Evolutionary conservation across 805 yeast species (phyloP).

Genomic region (Monosporozyma servazzii): DNA sequence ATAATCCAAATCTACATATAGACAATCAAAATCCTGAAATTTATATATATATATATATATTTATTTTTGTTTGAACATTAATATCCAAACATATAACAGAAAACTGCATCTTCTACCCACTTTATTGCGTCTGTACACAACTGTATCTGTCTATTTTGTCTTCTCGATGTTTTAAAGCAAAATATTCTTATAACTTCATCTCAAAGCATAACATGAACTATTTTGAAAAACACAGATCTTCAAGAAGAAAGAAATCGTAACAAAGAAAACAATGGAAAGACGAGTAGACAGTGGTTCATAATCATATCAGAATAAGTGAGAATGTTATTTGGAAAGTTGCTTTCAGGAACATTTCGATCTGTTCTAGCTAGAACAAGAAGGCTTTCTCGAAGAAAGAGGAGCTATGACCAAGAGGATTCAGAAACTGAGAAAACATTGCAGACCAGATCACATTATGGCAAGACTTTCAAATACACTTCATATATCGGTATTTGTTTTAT

Average conservation of each 20-base stretch:
- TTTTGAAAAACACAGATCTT: not conserved
- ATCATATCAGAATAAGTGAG: not conserved
- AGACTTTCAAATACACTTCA: conserved; percentile 5
- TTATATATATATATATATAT: not conserved
- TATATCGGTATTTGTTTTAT: conserved; percentile 14
- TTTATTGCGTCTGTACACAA: not conserved
- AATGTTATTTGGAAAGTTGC: not conserved
- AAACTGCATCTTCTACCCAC: not conserved
- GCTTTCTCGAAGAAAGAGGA: not conserved
- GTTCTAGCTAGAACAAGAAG: not conserved
- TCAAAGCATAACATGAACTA: not conserved
- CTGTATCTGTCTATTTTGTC: not conserved
- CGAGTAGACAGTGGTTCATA: not conserved
- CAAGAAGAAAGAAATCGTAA: not conserved
- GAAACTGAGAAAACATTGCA: not conserved
- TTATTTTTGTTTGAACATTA: not conserved
- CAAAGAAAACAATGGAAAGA: not conserved
- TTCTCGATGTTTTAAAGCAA: not conserved
- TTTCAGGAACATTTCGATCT: not conserved
- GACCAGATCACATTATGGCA: not conserved
- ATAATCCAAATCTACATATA: not conserved
- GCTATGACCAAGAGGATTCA: not conserved
- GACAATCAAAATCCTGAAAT: not conserved
- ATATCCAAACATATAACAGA: not conserved
- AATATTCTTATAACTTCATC: not conserved